A percentile compares a stretch with the other conserved stretches of the same genome.
phyloP scores from a whole-genome alignment of 2,329 filamentous ascomycete species.

The Lizonia empirigonia region DNA sequence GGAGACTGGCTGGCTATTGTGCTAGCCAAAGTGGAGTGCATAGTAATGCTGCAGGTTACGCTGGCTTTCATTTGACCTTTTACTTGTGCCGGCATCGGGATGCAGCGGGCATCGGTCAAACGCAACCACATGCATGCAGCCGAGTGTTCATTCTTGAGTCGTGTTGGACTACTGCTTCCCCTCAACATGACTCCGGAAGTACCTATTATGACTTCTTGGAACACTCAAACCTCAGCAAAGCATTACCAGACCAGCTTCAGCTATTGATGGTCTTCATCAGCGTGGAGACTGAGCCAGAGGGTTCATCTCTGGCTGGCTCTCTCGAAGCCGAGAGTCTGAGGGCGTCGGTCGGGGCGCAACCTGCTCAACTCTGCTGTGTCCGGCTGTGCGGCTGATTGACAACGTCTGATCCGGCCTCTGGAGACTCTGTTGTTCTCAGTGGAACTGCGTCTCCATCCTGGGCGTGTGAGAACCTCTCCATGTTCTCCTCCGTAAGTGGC shows the following conservation, averaged over 20 bases:
- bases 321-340: constrained; percentile 20
- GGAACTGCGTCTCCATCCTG: constrained; percentile 29
- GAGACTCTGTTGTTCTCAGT: constrained; percentile 20
- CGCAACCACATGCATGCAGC: constrained; percentile 2
- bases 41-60: constrained; percentile 2
- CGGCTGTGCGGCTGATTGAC: constrained; percentile 26
- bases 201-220: too few relatives aligned
- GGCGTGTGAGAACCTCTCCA: constrained; percentile 41
- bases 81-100: constrained; percentile 4
- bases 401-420: constrained; percentile 24
- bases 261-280: neutral
- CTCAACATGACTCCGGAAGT: constrained; percentile 11
- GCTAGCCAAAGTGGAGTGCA: constrained; percentile 12
- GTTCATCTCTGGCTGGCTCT: constrained; percentile 39
- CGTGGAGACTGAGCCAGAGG: neutral
- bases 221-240: too few relatives aligned
- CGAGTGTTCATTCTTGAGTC: constrained; percentile 5
- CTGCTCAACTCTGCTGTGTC: constrained; percentile 20
- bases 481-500: constrained; percentile 47
- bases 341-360: constrained; percentile 27
- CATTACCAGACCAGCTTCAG: neutral
- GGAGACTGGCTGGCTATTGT: neutral
- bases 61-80: constrained; percentile 5
- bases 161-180: neutral
- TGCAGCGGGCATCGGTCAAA: constrained; percentile 17